These are phyloP conservation scores for Talaromyces thailandensis DNA, from an alignment of 495 filamentous ascomycete genomes.

Conservation along the genomic window DNA sequence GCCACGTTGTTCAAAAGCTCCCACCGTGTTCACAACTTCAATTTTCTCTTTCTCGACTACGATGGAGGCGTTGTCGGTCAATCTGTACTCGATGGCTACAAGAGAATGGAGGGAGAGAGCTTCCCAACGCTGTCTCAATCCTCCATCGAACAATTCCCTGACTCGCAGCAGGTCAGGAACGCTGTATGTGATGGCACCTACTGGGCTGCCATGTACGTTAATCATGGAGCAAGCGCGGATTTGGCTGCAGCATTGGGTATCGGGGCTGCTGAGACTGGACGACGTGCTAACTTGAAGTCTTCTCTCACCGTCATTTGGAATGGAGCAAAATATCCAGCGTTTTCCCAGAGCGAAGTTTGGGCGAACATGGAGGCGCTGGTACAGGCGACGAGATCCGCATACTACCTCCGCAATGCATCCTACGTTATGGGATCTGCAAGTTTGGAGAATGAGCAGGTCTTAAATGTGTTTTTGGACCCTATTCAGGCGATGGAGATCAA, in stretches of 20 bases:
- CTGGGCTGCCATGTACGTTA: constrained; percentile 30
- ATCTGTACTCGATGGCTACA: constrained; percentile 26
- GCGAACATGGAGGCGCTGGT: too few species aligned
- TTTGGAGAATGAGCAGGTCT: too few species aligned
- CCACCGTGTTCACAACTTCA: constrained; percentile 20
- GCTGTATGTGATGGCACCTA: constrained; percentile 27
- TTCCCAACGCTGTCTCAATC: constrained; percentile 25
- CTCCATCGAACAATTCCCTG: constrained; percentile 12
- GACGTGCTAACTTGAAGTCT: too few species aligned
- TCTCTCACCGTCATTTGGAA: too few species aligned
- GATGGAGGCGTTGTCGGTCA: constrained; percentile 32
- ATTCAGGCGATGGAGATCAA: too few species aligned
- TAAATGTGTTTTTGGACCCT: too few species aligned
- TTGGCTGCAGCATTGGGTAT: constrained; percentile 19
- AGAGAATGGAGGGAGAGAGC: background rate
- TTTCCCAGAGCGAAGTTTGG: too few species aligned
- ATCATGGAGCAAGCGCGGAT: constrained; percentile 16
- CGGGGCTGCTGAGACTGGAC: too few species aligned
- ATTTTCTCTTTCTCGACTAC: constrained; percentile 34
- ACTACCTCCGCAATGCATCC: too few species aligned
- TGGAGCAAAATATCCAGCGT: too few species aligned
- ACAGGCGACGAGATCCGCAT: too few species aligned
- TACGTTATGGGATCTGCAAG: too few species aligned
- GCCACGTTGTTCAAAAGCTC: constrained; percentile 22
- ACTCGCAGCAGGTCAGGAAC: constrained; percentile 13